Evolutionary conservation across 306 rosid species (phyloP), one percentile per base, ranked within the genome.

Genomic region (Casuarina glauca): DNA sequence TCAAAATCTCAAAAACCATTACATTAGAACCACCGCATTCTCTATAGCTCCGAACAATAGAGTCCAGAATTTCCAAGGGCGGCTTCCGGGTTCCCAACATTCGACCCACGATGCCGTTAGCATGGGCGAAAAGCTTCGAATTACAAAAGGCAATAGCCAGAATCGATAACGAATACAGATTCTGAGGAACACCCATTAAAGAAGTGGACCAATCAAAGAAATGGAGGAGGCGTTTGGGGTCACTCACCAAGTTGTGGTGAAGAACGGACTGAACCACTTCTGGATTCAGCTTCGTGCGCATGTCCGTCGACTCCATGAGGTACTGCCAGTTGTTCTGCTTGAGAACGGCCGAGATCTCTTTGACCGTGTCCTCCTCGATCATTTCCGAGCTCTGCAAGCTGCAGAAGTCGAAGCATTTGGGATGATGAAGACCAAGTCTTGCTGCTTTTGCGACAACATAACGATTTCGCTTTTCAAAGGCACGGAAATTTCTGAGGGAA

Each of bases 141-240:
- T 84, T 86, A 69, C 87, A 89, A 5, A 89, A 82, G 36, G 63
- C 42, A 82, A 89, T 72, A 17, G 77, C 89, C 66, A 89, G 82
- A 84, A 85, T 49, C 57, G 91, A 87, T 16, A 79, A 83, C 0
- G 79, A 67, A 63, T 79, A 67, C 80, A 87, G 73, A 75, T 79
- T 61, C 35, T 81, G 85, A 4, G 78, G 78, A n/a, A 53, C 67
- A 78, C 90, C 88, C 78, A 83, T 49, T 42, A 76, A 1, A 66
- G 35, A 66, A 17, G 71, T 0, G 60, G 88, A 76, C 88, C 90
- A 87, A 0, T 50, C 9, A 67, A 87, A 82, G 81, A 87, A 87
- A 45, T 67, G 78, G 32, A 75, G 71, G 73, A 87, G 89, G 80
- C 70, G 80, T 55, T 73, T 79, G 43, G 84, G 77, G 70, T 84